A percentile compares a stretch with the other conserved stretches of the same genome.
These are phyloP conservation scores for Phytomonas serpens DNA, from an alignment of 208 protist species.

Conservation along the genomic window DNA sequence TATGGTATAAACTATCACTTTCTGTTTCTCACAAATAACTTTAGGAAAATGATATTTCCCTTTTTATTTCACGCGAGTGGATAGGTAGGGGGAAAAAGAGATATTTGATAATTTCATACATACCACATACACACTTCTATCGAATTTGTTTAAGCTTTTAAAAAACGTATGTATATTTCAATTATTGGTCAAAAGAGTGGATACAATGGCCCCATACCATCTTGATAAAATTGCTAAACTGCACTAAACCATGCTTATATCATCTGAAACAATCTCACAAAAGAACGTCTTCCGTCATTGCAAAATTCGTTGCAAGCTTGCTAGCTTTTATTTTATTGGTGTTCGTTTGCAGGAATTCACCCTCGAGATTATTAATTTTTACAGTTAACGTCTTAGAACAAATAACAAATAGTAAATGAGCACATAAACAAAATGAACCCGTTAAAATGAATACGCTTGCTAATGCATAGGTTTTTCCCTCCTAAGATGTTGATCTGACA, in stretches of 20 bases:
- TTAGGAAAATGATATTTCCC: background rate
- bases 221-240: background rate
- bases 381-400: background rate
- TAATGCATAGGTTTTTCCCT: background rate
- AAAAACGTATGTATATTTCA: background rate
- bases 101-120: background rate
- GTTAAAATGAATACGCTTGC: background rate
- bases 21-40: background rate
- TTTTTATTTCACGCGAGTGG: background rate
- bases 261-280: background rate
- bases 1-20: background rate
- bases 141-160: background rate
- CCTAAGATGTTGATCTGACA: background rate
- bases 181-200: background rate
- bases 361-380: background rate
- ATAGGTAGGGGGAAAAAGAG: background rate
- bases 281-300: background rate
- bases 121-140: background rate
- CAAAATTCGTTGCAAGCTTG: background rate
- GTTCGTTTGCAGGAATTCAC: background rate
- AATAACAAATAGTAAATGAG: background rate
- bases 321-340: background rate
- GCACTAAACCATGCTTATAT: background rate
- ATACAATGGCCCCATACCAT: background rate
- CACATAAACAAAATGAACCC: background rate